Conservation (phyloP, 805 yeast genomes). For the Starmerella stigmatis region DNA sequence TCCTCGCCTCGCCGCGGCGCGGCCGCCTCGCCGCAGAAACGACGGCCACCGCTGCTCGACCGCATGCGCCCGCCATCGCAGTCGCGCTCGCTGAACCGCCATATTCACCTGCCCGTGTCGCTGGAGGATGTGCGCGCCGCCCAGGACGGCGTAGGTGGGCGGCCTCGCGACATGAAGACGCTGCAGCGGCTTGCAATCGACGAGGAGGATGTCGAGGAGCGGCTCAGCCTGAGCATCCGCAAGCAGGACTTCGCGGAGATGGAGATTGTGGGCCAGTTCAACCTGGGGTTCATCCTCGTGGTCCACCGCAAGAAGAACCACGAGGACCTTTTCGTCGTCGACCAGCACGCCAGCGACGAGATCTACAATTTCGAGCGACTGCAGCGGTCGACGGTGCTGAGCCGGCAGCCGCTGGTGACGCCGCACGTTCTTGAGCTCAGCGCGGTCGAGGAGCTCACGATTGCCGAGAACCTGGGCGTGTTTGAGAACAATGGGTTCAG, state of each 20-base stretch:
- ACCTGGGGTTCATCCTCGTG: slow-evolving; percentile 85
- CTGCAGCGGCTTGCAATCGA: slow-evolving; percentile 32
- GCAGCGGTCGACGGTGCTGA: slow-evolving; percentile 45
- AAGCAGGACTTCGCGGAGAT: slow-evolving; percentile 65
- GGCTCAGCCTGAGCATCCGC: slow-evolving; percentile 48
- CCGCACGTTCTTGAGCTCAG: slow-evolving; percentile 53
- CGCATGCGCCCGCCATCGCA: slow-evolving; percentile 4
- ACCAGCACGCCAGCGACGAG: slow-evolving; percentile 97
- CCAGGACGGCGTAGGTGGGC: slow-evolving; percentile 1
- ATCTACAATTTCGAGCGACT: slow-evolving; percentile 77
- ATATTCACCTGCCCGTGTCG: slow-evolving; percentile 21
- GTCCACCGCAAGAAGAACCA: slow-evolving; percentile 33
- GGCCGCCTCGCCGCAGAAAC: no score
- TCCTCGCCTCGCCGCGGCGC: no score
- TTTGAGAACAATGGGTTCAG: slow-evolving; percentile 73
- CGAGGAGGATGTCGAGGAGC: slow-evolving; percentile 45
- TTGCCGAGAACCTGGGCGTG: slow-evolving; percentile 46
- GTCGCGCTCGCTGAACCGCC: slow-evolving; percentile 14
- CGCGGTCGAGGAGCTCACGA: slow-evolving; percentile 65
- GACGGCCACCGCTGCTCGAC: slow-evolving; percentile 5
- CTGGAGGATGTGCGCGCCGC: slow-evolving; percentile 11
- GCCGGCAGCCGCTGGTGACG: slow-evolving; percentile 58
- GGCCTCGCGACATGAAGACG: slow-evolving; percentile 1
- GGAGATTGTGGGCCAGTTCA: slow-evolving; percentile 87
- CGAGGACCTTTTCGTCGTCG: slow-evolving; percentile 72